Evolutionary conservation across 2,329 filamentous ascomycete genomes (phyloP).

Genomic region (Periconia digitata): DNA sequence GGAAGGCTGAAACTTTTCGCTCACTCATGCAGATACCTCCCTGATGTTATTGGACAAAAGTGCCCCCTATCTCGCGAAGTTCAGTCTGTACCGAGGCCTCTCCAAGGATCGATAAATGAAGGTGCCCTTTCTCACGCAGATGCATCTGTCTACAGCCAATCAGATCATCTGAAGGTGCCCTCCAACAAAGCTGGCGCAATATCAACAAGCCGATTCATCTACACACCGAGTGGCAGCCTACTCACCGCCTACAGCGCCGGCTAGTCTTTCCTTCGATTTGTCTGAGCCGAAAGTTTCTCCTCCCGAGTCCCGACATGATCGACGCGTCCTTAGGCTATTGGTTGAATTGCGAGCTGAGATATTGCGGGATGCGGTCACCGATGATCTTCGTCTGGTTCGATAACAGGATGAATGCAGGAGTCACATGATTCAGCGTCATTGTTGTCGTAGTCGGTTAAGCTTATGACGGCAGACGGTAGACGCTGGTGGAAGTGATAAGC

Average conservation of each 20-base stretch:
- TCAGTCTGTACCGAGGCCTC: no score
- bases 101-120: no score
- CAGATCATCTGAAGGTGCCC: not conserved
- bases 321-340: not conserved
- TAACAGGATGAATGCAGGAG: not conserved
- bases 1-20: no score
- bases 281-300: not conserved
- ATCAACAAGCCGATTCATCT: no score
- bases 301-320: not conserved
- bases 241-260: not conserved
- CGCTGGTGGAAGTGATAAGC: not conserved
- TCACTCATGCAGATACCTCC: no score
- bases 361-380: not conserved
- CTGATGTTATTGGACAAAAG: not conserved
- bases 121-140: not conserved
- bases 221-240: not conserved
- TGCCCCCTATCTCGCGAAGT: not conserved
- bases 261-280: not conserved
- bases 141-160: not conserved
- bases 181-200: not conserved
- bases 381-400: not conserved
- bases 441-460: not conserved
- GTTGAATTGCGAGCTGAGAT: not conserved
- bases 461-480: not conserved
- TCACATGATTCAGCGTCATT: slow-evolving; percentile 2